phyloP scores from a whole-genome alignment of 2,329 filamentous ascomycete species.

The Corinectria fuckeliana region DNA sequence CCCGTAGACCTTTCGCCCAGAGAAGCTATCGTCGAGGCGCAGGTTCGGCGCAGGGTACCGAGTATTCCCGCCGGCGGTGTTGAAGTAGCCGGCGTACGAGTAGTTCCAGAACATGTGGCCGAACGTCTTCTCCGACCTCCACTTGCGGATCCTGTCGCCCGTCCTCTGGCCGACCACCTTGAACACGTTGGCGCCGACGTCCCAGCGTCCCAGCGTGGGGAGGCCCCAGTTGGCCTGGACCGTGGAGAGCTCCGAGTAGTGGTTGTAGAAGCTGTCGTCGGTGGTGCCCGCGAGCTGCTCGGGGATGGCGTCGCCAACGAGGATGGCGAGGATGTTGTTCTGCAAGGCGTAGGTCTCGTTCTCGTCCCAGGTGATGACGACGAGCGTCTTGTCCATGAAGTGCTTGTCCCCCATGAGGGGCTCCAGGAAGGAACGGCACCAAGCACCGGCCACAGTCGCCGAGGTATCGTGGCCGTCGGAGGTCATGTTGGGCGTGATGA shows the following conservation, averaged over 20 bases:
- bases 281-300: conserved; percentile 67
- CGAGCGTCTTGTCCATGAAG: conserved; percentile 78
- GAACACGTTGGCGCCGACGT: conserved; percentile 76
- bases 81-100: conserved; percentile 60
- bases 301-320: conserved; percentile 78
- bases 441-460: conserved; percentile 71
- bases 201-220: conserved; percentile 72
- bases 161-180: conserved; percentile 65
- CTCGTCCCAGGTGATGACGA: conserved; percentile 83
- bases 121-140: conserved; percentile 44
- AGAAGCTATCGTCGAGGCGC: conserved; percentile 39
- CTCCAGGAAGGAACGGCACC: conserved; percentile 71
- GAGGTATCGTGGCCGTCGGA: conserved; percentile 78
- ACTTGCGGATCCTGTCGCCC: conserved; percentile 56
- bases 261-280: conserved; percentile 74
- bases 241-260: conserved; percentile 73
- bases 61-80: conserved; percentile 43
- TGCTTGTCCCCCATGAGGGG: conserved; percentile 72
- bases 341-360: conserved; percentile 70
- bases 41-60: conserved; percentile 52
- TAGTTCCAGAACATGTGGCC: conserved; percentile 57
- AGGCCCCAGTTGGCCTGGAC: conserved; percentile 74
- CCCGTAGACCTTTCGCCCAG: conserved; percentile 45
- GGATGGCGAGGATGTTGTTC: conserved; percentile 74
- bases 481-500: conserved; percentile 78